Evolutionary conservation across 2,329 filamentous ascomycete genomes (phyloP), one percentile per base, ranked within the genome.

Genomic region (Penicillium brevicompactum): DNA sequence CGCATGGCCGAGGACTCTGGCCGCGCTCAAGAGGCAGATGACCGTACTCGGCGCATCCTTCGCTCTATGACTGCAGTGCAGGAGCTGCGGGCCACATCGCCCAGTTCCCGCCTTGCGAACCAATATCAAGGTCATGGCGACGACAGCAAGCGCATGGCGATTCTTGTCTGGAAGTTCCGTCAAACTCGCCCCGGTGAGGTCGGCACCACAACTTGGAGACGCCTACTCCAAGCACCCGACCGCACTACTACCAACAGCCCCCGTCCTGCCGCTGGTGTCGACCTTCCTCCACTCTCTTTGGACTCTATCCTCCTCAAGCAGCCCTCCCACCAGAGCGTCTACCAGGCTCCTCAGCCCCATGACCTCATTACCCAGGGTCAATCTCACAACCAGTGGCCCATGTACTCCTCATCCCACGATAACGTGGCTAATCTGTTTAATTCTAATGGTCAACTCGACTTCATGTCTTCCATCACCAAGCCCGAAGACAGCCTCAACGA

Each of bases 161-260:
- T 79, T 43, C 56, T 80, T 13, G 67, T 78, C 16, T 80, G 78
- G 78, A 77, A 74, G 49, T 80, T 80, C 63, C 74, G 73, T 6
- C 72, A 77, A 59, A 75, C 75, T n/a, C 63, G 67, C 6, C 64
- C 67, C 14, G 68, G 68, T 6, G 70, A 76, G 53, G 71, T 72
- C 22, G 76, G 75, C 30, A 75, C 71, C 2, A 79, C 77, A 1
- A 77, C 74, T 13, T 80, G 78, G 78, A 70, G 74, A 55, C 72
- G 68, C 44, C 59, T 80, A 24, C 68, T 75, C 22, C 69, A 74
- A 24, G 73, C 73, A 1, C 67, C 74, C 0, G 70, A 71, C 32
- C 70, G 72, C 11, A 71, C 62, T 30, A 58, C 67, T 4, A 73
- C 70, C 7, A 75, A 73, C 44, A 77, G 75, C 53, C 73, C 75